phyloP scores from a whole-genome alignment of 176 grass and related monocot species.

The Carex scoparia region DNA sequence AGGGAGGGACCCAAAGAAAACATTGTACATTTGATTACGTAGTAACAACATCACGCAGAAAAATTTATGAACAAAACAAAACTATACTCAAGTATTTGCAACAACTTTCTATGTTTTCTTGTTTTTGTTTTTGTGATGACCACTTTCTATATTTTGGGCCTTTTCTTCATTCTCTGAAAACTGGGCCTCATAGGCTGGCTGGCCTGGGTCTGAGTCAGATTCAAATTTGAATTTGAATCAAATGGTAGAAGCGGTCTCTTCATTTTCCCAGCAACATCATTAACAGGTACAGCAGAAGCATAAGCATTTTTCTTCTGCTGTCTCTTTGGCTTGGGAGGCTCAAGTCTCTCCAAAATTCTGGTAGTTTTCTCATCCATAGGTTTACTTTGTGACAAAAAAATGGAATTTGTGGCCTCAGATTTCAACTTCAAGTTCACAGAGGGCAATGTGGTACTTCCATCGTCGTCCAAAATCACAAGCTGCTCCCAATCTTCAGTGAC shows the following conservation, averaged over 20 bases:
- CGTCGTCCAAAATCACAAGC: slow-evolving; percentile 57
- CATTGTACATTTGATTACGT: background rate
- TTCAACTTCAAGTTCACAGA: slow-evolving; percentile 26
- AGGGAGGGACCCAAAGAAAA: background rate
- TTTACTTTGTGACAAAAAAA: slow-evolving; percentile 33
- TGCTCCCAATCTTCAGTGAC: slow-evolving; percentile 70
- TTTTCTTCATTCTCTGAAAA: slow-evolving; percentile 58
- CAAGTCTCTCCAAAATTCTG: slow-evolving; percentile 81
- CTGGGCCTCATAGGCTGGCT: slow-evolving; percentile 57
- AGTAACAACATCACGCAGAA: background rate
- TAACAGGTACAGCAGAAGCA: slow-evolving; percentile 13
- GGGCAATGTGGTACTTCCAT: slow-evolving; percentile 26
- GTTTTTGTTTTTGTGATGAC: too few relatives aligned
- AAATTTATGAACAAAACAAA: background rate
- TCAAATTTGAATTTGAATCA: slow-evolving; percentile 33
- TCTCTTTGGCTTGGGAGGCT: slow-evolving; percentile 65
- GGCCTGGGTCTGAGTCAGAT: slow-evolving; percentile 42
- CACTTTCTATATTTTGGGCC: slow-evolving; percentile 13
- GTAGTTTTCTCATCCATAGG: slow-evolving; percentile 71
- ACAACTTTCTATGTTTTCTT: background rate
- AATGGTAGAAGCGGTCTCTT: slow-evolving; percentile 55
- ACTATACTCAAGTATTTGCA: background rate
- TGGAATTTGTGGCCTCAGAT: slow-evolving; percentile 20
- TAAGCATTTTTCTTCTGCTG: slow-evolving; percentile 13
- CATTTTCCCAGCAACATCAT: slow-evolving; percentile 28